These are phyloP conservation scores for Pythium scleroteichum DNA, from an alignment of 352 stramenopile species.

Conservation along the genomic window DNA sequence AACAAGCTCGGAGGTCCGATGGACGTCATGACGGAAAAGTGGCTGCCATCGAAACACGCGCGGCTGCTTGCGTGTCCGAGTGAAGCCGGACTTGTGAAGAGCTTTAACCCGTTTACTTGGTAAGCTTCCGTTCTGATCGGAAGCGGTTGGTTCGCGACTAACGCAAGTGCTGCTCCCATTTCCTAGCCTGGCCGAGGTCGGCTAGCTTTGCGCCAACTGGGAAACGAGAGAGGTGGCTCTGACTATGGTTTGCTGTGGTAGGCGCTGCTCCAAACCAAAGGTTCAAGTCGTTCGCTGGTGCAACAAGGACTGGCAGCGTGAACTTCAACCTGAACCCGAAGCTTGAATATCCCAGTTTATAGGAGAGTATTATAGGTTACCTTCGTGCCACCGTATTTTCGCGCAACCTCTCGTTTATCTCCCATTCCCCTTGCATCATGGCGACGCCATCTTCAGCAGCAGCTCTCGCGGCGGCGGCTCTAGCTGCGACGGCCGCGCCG, in stretches of 20 bases:
- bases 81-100: slow-evolving; percentile 27
- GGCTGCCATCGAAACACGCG: slow-evolving; percentile 43
- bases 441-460: slow-evolving; percentile 24
- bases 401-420: slow-evolving; percentile 19
- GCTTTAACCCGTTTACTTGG: slow-evolving; percentile 80
- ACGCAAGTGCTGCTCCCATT: no score
- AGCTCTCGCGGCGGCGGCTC: slow-evolving; percentile 15
- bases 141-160: no score
- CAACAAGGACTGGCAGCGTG: no score
- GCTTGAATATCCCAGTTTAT: no score
- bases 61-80: slow-evolving; percentile 11
- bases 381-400: slow-evolving; percentile 4
- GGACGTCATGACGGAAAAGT: slow-evolving; percentile 86
- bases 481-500: neutral
- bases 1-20: slow-evolving; percentile 78
- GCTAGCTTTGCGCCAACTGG: no score
- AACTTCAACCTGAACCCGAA: slow-evolving; percentile 26
- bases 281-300: no score
- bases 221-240: no score
- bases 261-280: no score
- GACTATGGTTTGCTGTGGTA: neutral
- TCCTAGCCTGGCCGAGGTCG: no score
- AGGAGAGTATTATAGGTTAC: slow-evolving; percentile 3
- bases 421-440: slow-evolving; percentile 18
- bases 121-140: slow-evolving; percentile 27